Evolutionary conservation across 306 rosid genomes (phyloP).

Genomic region (Luffa aegyptiaca): DNA sequence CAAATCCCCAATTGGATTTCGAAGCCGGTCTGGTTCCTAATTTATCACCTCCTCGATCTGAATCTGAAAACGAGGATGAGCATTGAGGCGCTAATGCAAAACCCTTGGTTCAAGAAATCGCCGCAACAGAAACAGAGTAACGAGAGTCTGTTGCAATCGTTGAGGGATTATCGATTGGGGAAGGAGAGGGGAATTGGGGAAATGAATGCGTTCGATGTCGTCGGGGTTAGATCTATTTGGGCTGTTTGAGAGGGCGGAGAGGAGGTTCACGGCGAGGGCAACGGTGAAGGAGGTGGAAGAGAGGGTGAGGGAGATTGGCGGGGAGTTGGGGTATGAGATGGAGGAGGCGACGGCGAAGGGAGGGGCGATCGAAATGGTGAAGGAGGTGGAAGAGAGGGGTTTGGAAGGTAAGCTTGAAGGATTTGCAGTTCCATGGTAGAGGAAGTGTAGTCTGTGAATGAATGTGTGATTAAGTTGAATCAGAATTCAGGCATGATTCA

Average conservation of each 20-base stretch:
- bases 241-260: constrained; percentile 41
- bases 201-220: constrained; percentile 67
- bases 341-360: constrained; percentile 49
- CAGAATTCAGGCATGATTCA: background rate
- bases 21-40: constrained; percentile 31
- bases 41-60: constrained; percentile 56
- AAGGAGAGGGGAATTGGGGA: constrained; percentile 11
- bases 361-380: constrained; percentile 40
- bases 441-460: background rate
- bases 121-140: background rate
- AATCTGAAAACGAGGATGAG: constrained; percentile 49
- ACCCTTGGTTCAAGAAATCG: constrained; percentile 45
- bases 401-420: constrained; percentile 34
- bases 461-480: too few relatives aligned
- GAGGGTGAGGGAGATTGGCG: constrained; percentile 43
- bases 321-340: constrained; percentile 36
- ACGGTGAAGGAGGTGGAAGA: constrained; percentile 28
- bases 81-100: constrained; percentile 22
- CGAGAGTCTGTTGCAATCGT: constrained; percentile 8
- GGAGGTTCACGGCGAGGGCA: constrained; percentile 34
- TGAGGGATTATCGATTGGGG: constrained; percentile 7
- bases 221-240: constrained; percentile 76
- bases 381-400: constrained; percentile 46
- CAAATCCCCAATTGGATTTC: constrained; percentile 43
- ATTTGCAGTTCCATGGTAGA: constrained; percentile 43